These are phyloP conservation scores for Globisporangium iwayamae DNA, from an alignment of 352 stramenopile species.

Conservation along the genomic window DNA sequence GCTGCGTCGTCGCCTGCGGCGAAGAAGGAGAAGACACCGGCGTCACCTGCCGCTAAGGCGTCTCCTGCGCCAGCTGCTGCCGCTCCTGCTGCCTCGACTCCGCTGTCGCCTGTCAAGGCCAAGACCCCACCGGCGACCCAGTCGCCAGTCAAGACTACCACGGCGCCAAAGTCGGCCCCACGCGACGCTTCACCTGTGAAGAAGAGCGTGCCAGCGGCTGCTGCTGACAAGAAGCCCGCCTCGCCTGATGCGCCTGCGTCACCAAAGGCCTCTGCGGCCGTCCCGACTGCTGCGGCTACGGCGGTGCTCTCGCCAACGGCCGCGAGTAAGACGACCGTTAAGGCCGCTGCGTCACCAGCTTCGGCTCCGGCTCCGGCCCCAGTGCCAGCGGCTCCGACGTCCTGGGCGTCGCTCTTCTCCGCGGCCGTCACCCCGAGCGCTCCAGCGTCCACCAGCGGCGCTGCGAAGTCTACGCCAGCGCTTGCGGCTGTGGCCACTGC, in stretches of 20 bases:
- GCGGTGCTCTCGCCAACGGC: constrained; percentile 14
- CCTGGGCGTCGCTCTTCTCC: constrained; percentile 55
- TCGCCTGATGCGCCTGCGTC: constrained; percentile 6
- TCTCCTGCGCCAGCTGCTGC: constrained; percentile 24
- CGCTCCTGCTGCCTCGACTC: constrained; percentile 8
- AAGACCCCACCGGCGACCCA: constrained; percentile 13
- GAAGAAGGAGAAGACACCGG: constrained; percentile 36
- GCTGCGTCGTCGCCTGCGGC: constrained; percentile 34
- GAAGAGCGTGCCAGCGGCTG: constrained; percentile 7
- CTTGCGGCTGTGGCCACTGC: constrained; percentile 18
- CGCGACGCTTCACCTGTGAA: constrained; percentile 21
- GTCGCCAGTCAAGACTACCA: constrained; percentile 17
- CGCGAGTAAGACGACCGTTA: constrained; percentile 18
- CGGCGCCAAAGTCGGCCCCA: constrained; percentile 16
- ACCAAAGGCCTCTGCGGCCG: constrained; percentile 12
- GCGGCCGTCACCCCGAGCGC: constrained; percentile 17
- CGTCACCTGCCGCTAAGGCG: constrained; percentile 24
- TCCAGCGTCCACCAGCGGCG: constrained; percentile 11
- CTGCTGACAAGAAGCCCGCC: constrained; percentile 8
- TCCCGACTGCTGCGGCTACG: neutral
- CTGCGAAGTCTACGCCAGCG: constrained; percentile 11
- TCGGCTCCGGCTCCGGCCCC: constrained; percentile 11
- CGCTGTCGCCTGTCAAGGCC: constrained; percentile 15
- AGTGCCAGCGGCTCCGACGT: constrained; percentile 45
- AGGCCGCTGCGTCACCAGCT: constrained; percentile 15